Percentiles rank a stretch among this genome's conserved stretches.
phyloP scores from a whole-genome alignment of 1,139 yeast species.

The Yamadazyma jaroonii region DNA sequence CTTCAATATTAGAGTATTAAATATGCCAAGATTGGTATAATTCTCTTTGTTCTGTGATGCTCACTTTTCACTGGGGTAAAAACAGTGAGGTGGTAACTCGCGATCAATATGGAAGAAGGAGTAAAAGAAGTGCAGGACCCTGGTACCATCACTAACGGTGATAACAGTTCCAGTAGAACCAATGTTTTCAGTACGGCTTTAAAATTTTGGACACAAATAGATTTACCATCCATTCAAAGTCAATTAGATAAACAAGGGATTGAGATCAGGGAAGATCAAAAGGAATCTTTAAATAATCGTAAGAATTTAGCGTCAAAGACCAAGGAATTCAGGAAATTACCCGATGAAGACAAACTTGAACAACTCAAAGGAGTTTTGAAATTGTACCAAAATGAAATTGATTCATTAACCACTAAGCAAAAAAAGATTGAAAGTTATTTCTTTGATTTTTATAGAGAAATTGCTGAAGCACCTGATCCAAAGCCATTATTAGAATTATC shows the following conservation, averaged over 20 bases:
- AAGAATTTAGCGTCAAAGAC: conserved; percentile 79
- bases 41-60: too few relatives aligned
- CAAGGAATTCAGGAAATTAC: conserved; percentile 73
- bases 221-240: conserved; percentile 64
- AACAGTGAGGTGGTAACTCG: conserved; percentile 1
- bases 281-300: conserved; percentile 62
- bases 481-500: conserved; percentile 74
- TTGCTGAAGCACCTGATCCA: conserved; percentile 95
- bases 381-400: conserved; percentile 85
- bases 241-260: conserved; percentile 73
- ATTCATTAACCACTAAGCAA: conserved; percentile 71
- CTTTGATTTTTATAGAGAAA: conserved; percentile 66
- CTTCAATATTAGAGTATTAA: too few relatives aligned
- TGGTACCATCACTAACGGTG: neutral
- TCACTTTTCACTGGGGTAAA: neutral
- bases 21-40: neutral
- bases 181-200: conserved; percentile 49
- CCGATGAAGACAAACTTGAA: conserved; percentile 60
- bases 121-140: neutral
- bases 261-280: conserved; percentile 69
- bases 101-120: conserved; percentile 4
- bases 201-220: conserved; percentile 74
- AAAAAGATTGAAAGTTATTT: conserved; percentile 72
- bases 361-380: conserved; percentile 71
- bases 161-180: conserved; percentile 9